Evolutionary conservation across 1,139 yeast species (phyloP).

Genomic region (Suhomyces panamericanus): DNA sequence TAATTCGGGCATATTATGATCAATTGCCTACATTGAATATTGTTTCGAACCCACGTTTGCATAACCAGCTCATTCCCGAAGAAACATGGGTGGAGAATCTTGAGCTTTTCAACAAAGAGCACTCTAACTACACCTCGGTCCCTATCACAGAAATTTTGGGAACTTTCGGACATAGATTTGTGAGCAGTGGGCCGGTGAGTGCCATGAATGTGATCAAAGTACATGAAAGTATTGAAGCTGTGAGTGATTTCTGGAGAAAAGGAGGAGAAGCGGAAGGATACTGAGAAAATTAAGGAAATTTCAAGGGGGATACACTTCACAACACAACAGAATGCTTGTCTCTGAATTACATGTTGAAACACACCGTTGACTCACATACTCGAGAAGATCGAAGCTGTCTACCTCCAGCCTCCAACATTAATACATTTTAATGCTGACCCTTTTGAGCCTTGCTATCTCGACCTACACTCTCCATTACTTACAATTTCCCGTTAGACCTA

Average conservation of each 20-base stretch:
- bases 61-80: conserved; percentile 88
- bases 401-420: too few relatives aligned
- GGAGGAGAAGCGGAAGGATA: conserved; percentile 42
- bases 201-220: conserved; percentile 46
- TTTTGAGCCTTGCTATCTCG: too few relatives aligned
- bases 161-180: conserved; percentile 30
- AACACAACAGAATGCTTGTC: too few relatives aligned
- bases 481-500: too few relatives aligned
- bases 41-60: conserved; percentile 77
- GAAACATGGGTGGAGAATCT: conserved; percentile 57
- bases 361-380: too few relatives aligned
- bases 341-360: too few relatives aligned
- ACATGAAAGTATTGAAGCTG: conserved; percentile 31
- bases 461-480: too few relatives aligned
- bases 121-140: conserved; percentile 14
- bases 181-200: conserved; percentile 39
- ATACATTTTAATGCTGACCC: too few relatives aligned
- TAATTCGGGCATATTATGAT: conserved; percentile 63
- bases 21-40: conserved; percentile 61
- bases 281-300: neutral
- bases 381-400: too few relatives aligned
- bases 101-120: conserved; percentile 32
- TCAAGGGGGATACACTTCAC: too few relatives aligned
- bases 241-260: conserved; percentile 49
- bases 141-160: conserved; percentile 18